Evolutionary conservation across 1,139 yeast genomes (phyloP).

Genomic region (Torulaspora pretoriensis): DNA sequence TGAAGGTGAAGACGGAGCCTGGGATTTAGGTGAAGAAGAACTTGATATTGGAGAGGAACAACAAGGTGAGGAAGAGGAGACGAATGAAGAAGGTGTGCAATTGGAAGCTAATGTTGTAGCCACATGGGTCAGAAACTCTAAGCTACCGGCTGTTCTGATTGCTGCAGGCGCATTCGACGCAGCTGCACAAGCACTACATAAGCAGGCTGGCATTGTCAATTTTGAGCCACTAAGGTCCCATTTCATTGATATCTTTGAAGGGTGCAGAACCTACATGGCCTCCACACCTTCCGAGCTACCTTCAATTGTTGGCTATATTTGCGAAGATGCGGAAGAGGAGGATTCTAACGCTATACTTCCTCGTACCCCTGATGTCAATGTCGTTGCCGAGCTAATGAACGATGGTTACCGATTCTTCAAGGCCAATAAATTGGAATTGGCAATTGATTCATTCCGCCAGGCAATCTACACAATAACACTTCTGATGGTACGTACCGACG

Average conservation of each 20-base stretch:
- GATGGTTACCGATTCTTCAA: constrained; percentile 81
- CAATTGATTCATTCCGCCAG: constrained; percentile 72
- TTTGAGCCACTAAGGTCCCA: constrained; percentile 84
- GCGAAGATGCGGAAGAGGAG: constrained; percentile 62
- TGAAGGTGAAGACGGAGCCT: constrained; percentile 49
- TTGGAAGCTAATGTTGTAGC: constrained; percentile 55
- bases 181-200: constrained; percentile 85
- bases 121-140: constrained; percentile 84
- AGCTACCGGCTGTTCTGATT: constrained; percentile 85
- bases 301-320: constrained; percentile 62
- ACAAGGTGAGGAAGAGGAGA: constrained; percentile 48
- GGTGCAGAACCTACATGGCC: constrained; percentile 71
- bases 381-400: constrained; percentile 59
- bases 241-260: constrained; percentile 76
- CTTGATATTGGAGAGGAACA: constrained; percentile 65
- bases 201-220: constrained; percentile 80
- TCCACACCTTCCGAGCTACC: constrained; percentile 69
- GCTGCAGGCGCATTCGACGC: constrained; percentile 97
- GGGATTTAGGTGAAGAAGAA: constrained; percentile 58
- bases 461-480: constrained; percentile 75
- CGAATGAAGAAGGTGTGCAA: constrained; percentile 40
- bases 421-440: constrained; percentile 75
- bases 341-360: constrained; percentile 54
- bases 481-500: constrained; percentile 65
- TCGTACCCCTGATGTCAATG: constrained; percentile 66